These are phyloP conservation scores for Xylariaceae sp. DNA, from an alignment of 2,329 filamentous ascomycete genomes.

Conservation along the genomic window DNA sequence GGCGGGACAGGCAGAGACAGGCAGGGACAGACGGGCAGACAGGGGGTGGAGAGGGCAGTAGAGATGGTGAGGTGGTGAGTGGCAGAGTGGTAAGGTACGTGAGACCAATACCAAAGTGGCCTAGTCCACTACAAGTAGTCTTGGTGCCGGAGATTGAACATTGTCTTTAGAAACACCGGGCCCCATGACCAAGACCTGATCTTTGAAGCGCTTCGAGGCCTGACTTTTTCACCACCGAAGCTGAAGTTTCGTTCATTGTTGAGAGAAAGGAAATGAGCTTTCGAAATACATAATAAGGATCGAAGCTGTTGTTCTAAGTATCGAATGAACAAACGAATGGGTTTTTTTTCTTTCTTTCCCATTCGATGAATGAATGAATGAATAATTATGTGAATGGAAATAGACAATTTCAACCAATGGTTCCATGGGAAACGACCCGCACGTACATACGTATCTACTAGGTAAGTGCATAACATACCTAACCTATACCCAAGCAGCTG, in stretches of 20 bases:
- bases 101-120: slow-evolving; percentile 13
- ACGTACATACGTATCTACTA: too few relatives aligned
- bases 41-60: neutral
- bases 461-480: too few relatives aligned
- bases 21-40: neutral
- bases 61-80: slow-evolving; percentile 8
- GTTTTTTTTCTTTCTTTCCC: too few relatives aligned
- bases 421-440: too few relatives aligned
- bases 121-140: slow-evolving; percentile 4
- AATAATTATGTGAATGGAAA: too few relatives aligned
- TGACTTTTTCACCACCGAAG: slow-evolving; percentile 1
- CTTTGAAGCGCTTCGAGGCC: slow-evolving; percentile 10
- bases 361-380: too few relatives aligned
- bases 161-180: slow-evolving; percentile 20
- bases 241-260: neutral
- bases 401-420: too few relatives aligned
- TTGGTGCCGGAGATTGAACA: slow-evolving; percentile 19
- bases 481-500: neutral
- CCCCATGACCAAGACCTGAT: slow-evolving; percentile 13
- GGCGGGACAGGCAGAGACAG: neutral
- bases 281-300: too few relatives aligned
- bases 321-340: too few relatives aligned
- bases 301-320: neutral
- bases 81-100: slow-evolving; percentile 21
- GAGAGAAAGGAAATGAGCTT: slow-evolving; percentile 1